phyloP scores from a whole-genome alignment of 2,329 filamentous ascomycete species.

The Lecanicillium sp. region DNA sequence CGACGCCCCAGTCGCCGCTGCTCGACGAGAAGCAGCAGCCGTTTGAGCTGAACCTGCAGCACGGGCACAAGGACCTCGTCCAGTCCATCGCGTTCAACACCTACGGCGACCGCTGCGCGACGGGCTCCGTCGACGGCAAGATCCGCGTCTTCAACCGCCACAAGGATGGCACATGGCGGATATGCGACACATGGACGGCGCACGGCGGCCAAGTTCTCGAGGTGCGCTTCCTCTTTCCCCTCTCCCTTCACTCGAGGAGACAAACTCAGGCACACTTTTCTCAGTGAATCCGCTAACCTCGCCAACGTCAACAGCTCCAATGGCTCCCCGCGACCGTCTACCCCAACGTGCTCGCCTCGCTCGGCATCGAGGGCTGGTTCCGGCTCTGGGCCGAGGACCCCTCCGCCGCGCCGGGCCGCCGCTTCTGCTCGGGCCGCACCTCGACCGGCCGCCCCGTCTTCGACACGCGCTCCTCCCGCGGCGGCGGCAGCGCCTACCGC shows the following conservation, averaged over 20 bases:
- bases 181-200: conserved; percentile 83
- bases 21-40: conserved; percentile 37
- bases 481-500: conserved; percentile 59
- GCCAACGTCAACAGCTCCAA: conserved; percentile 57
- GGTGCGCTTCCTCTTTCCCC: conserved; percentile 43
- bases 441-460: conserved; percentile 45
- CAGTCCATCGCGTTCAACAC: conserved; percentile 85
- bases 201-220: conserved; percentile 88
- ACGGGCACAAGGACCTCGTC: conserved; percentile 74
- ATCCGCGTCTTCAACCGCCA: conserved; percentile 88
- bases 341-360: conserved; percentile 76
- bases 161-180: conserved; percentile 67
- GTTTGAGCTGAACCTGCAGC: conserved; percentile 58
- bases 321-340: conserved; percentile 91
- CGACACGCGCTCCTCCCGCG: conserved; percentile 45
- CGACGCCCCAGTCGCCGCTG: conserved; percentile 29
- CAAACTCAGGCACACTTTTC: too few species aligned
- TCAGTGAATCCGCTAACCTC: not conserved
- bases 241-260: not conserved
- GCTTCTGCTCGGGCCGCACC: conserved; percentile 63
- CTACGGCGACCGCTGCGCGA: conserved; percentile 87
- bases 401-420: conserved; percentile 69
- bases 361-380: conserved; percentile 84
- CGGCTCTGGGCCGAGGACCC: conserved; percentile 91
- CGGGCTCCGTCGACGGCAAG: conserved; percentile 85